Percentiles rank a stretch among this genome's conserved stretches.
Evolutionary conservation across 1,284 basidiomycete genomes (phyloP).

Genomic region (Gymnopus androsaceus): DNA sequence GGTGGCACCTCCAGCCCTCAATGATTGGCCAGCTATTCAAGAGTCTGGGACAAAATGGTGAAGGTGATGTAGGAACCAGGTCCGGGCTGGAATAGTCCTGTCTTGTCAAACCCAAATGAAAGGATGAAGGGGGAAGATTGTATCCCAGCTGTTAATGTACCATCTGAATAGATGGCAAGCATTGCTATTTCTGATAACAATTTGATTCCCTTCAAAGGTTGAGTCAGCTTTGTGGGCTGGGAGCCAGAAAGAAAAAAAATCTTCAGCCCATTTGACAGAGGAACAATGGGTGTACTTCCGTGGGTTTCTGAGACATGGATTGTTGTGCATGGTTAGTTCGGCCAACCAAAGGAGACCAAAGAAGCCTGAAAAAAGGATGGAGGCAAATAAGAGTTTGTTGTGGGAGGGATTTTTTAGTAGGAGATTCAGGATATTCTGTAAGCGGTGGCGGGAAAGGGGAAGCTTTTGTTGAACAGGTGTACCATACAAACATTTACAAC

Average conservation of each 20-base stretch:
- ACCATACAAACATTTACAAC: slow-evolving; percentile 17
- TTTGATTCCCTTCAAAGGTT: slow-evolving; percentile 32
- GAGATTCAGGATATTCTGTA: background rate
- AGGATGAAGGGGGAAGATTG: slow-evolving; percentile 20
- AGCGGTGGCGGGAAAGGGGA: background rate
- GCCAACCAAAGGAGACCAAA: slow-evolving; percentile 30
- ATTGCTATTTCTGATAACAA: slow-evolving; percentile 20
- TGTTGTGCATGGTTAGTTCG: slow-evolving; percentile 24
- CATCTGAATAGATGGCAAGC: background rate
- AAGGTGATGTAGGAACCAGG: slow-evolving; percentile 26
- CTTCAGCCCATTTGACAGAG: slow-evolving; percentile 13
- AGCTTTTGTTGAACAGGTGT: background rate
- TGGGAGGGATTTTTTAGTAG: slow-evolving; percentile 21
- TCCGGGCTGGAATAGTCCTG: slow-evolving; percentile 26
- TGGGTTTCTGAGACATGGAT: slow-evolving; percentile 14
- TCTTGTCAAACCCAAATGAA: slow-evolving; percentile 25
- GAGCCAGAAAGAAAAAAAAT: slow-evolving; percentile 22
- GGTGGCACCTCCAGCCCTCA: slow-evolving; percentile 34
- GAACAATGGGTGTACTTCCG: slow-evolving; percentile 17
- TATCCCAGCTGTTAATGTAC: slow-evolving; percentile 21
- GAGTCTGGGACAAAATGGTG: slow-evolving; percentile 2
- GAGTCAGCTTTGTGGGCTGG: slow-evolving; percentile 36
- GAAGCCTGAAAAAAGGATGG: slow-evolving; percentile 24
- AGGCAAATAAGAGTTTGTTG: slow-evolving; percentile 33
- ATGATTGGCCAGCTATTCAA: slow-evolving; percentile 29